Base-by-base conservation (phyloP, 2,329 filamentous ascomycete genomes). In the Falciphora oryzae region DNA sequence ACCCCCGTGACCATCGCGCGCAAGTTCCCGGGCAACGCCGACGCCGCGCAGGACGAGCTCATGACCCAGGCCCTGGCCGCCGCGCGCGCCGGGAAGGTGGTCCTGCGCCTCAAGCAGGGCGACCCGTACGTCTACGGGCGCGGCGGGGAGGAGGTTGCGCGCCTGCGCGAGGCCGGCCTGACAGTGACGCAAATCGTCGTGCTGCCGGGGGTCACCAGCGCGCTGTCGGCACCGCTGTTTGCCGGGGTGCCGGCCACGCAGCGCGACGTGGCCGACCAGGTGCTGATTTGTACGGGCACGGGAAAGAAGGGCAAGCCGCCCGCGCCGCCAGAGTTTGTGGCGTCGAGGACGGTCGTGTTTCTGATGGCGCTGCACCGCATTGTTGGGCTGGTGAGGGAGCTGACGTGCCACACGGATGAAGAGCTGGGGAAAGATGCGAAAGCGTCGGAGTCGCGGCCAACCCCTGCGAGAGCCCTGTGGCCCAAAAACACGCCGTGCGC, bases 1-100 rank as follows among this genome's bases (percentile, higher is more conserved):
- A 96, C 93, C 11, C 89, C 90, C 13, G 89, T 98, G 16, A 88
- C 92, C 71, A 99, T 99, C 70, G 94, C 95, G 5, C 90, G 93
- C 72, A 99, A 99, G 75, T 99, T 99, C 77, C 95, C 95, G 0
- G 95, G 95, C 28, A 98, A 99, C 76, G 95, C 95, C 57, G 95
- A 99, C 70, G 87, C 87, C 59, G 95, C 95, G 0, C 95, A 99
- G 74, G 88, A 93, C 72, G 95, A 99, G 76, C 86, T 99, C 5
- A 84, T 96, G 3, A 83, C 88, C 63, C 83, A 92, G 70, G 95
- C 92, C 0, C 81, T 97, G 2, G 85, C 85, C 3, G 92, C 87
- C 2, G 81, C 82, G 22, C 73, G 71, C 6, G 76, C 77, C 27
- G 95, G 95, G 16, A 87, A 91, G 74, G 90, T 86, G 1, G 95